phyloP scores from a whole-genome alignment of 176 grass and related monocot species.

The Paspalum notatum region DNA sequence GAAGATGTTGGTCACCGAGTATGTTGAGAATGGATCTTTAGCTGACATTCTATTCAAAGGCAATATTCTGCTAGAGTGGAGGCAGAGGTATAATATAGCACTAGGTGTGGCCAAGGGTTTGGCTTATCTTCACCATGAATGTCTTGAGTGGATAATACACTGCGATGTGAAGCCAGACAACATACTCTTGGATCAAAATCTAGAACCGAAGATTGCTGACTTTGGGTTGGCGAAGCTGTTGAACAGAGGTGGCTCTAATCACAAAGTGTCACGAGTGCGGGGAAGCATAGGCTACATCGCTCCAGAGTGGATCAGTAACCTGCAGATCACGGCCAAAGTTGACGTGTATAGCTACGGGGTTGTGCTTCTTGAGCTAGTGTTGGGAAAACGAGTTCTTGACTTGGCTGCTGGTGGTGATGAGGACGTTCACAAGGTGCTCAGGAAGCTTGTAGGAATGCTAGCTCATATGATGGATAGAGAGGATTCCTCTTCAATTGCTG shows the following conservation, averaged over 20 bases:
- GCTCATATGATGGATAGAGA: conserved; percentile 1
- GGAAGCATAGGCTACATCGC: conserved; percentile 25
- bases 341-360: conserved; percentile 33
- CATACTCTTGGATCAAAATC: conserved; percentile 19
- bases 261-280: conserved; percentile 20
- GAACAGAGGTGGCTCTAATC: conserved; percentile 18
- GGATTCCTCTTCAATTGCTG: background rate
- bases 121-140: conserved; percentile 55
- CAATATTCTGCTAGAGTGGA: conserved; percentile 34
- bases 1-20: conserved; percentile 50
- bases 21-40: conserved; percentile 51
- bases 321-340: conserved; percentile 22
- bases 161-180: conserved; percentile 53
- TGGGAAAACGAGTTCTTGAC: conserved; percentile 26
- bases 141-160: conserved; percentile 53
- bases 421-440: conserved; percentile 16
- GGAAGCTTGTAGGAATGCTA: background rate
- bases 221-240: conserved; percentile 26
- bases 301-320: conserved; percentile 31
- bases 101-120: conserved; percentile 39
- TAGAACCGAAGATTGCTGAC: conserved; percentile 30
- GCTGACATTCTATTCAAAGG: conserved; percentile 36
- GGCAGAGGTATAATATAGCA: conserved; percentile 32
- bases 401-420: background rate
- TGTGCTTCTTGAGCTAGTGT: conserved; percentile 31